Evolutionary conservation across 202 grass and related monocot genomes (phyloP), one percentile per base, ranked within the genome.

Genomic region (Sporobolus alterniflorus): DNA sequence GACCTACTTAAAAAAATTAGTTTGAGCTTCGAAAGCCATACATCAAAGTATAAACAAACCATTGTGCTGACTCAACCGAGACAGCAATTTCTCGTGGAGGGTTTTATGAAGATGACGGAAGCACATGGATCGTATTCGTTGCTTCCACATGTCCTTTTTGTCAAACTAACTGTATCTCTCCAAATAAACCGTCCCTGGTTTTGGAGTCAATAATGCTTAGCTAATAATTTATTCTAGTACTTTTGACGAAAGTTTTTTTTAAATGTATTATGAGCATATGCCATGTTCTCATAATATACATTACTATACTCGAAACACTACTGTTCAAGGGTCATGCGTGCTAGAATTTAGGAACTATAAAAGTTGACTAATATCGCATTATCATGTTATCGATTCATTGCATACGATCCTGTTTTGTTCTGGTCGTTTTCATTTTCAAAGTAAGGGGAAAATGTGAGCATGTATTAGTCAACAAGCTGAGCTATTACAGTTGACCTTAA

Each of bases 81-180:
- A n/a, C n/a, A 39, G 36, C 20, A 71, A 15, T 18, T 13, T 51
- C 39, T 83, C 11, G 18, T 63, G 39, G 25, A 17, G 47, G 26
- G 28, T 42, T 29, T 54, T 55, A 50, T 50, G 36, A 32, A 77
- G 55, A 28, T 71, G 47, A 72, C 28, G 40, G 57, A 72, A 82
- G 82, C 56, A 82, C 80, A 57, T 66, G 44, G 33, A 85, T 82
- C 64, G 33, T 71, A 55, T 62, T 62, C 57, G 17, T 31, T 62
- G 72, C 11, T 60, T 60, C 73, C 88, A 85, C 83, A 48, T 82
- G 83, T 82, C 88, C 59, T 57, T 67, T 21, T 77, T 59, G 72
- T 65, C 77, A 89, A 76, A 71, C 39, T 31, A 80, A 69, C 24
- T 56, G 21, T 77, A 28, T 21, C n/a, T 3, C 32, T 41, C 30